Base-by-base conservation (phyloP, 495 filamentous ascomycete species). In the Aspergillus sparsus region DNA sequence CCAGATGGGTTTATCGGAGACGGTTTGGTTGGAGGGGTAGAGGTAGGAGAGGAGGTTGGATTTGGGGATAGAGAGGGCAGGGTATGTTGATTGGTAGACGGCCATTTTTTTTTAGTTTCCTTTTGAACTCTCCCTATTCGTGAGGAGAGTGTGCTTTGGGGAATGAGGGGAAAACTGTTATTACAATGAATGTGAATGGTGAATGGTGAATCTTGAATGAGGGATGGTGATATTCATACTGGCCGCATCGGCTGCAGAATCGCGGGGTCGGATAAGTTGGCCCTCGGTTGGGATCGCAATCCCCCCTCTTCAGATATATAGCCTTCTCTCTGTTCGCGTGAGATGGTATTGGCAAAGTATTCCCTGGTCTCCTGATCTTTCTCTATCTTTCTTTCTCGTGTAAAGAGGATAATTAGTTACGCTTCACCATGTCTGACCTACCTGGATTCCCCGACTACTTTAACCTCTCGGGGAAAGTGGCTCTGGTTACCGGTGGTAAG, bases 391-490 rank as follows among this genome's bases (percentile, higher is more conserved):
- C 27, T 21, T 9, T 47, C 44, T 47, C 13, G 13, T 16, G 18
- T 6, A 16, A 4, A 46, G 21, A 27, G 21, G 21, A 21, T 21
- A 15, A 33, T 49, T 32, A 7, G 13, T 35, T 13, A 21, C 52
- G 3, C 44, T 7, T 7, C 1, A 58, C 3, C 37, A 58, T 58
- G 56, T 58, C 56, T 5, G 56, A 58, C 18, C 45, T 58, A 9
- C 56, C 56, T 41, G 83, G 89, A 71, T 92, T 92, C 76, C 70
- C 77, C 12, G 83, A 77, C 71, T 86, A 94, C 74, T 97, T 96
- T 82, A 90, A 87, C 50, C 84, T 97, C 68, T 85, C 92, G 59
- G 91, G 91, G 62, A 95, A 96, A 73, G 88, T 96, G 36, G 92
- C 89, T 59, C 87, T 96, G 53, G 86, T 97, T 11, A 96, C 92